A percentile compares a stretch with the other conserved stretches of the same genome.
Evolutionary conservation across 495 filamentous ascomycete species (phyloP).

Genomic region (Aspergillus asperescens): DNA sequence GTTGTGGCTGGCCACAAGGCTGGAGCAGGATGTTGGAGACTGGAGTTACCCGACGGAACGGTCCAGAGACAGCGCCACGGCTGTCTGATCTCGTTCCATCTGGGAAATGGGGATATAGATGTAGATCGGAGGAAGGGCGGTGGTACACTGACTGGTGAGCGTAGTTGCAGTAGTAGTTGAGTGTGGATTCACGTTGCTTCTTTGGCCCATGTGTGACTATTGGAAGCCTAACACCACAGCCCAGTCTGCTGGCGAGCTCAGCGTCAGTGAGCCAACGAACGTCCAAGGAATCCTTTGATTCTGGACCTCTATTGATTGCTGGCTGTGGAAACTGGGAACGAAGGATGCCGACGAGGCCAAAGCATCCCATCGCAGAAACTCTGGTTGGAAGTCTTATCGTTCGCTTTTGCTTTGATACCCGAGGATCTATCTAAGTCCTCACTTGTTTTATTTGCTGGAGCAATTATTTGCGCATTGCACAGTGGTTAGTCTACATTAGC

Average conservation of each 20-base stretch:
- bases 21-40: not conserved
- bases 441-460: not conserved
- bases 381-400: slow-evolving; percentile 2
- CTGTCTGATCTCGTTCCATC: slow-evolving; percentile 14
- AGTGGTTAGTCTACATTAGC: not conserved
- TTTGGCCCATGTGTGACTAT: slow-evolving; percentile 8
- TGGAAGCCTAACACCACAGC: slow-evolving; percentile 11
- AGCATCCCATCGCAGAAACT: slow-evolving; percentile 6
- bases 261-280: not conserved
- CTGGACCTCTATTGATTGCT: not conserved
- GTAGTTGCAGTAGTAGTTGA: slow-evolving; percentile 1
- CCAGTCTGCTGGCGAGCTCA: not conserved
- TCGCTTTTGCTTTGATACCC: not conserved
- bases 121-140: not conserved
- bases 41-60: slow-evolving; percentile 9
- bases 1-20: slow-evolving; percentile 1
- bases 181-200: slow-evolving; percentile 16
- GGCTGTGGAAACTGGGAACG: not conserved
- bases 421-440: too few species aligned
- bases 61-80: slow-evolving; percentile 14
- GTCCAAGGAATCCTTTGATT: not conserved
- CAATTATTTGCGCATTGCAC: not conserved
- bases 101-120: not conserved
- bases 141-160: not conserved
- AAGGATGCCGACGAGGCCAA: slow-evolving; percentile 7